Percentiles rank a stretch among this genome's conserved stretches.
Conservation (phyloP, 2,329 filamentous ascomycete genomes). For the Trichoderma afroharzianum region DNA sequence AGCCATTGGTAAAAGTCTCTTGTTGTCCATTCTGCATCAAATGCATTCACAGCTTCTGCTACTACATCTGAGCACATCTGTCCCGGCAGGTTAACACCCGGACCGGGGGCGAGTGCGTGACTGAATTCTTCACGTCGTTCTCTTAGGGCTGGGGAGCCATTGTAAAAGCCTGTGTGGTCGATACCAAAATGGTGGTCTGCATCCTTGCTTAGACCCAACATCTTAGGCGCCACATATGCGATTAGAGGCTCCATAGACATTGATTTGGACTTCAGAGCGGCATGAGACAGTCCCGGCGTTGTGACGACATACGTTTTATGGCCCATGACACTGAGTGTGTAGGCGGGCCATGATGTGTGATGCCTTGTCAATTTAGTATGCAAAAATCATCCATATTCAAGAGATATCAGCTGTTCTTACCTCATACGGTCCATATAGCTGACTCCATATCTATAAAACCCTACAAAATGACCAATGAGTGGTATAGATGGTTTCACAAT, state of each 20-base stretch:
- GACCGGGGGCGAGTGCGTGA: background rate
- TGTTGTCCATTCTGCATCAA: background rate
- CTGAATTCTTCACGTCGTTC: background rate
- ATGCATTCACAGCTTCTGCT: background rate
- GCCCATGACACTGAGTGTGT: background rate
- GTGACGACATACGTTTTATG: constrained; percentile 1
- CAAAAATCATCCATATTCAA: background rate
- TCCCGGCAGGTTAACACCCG: background rate
- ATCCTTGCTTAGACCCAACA: background rate
- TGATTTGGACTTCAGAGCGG: background rate
- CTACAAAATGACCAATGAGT: background rate
- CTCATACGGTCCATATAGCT: background rate
- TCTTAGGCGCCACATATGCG: background rate
- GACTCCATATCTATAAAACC: background rate
- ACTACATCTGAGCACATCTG: background rate
- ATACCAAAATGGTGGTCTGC: background rate
- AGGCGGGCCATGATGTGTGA: background rate
- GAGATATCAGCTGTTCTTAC: background rate
- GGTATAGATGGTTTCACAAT: background rate
- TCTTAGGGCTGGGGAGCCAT: background rate
- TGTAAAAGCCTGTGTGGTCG: background rate
- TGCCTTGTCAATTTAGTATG: background rate
- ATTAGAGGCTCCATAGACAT: constrained; percentile 3
- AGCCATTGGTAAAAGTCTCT: background rate
- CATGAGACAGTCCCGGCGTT: background rate